phyloP scores from a whole-genome alignment of 2,329 filamentous ascomycete genomes.

The Penicillium thymicola region DNA sequence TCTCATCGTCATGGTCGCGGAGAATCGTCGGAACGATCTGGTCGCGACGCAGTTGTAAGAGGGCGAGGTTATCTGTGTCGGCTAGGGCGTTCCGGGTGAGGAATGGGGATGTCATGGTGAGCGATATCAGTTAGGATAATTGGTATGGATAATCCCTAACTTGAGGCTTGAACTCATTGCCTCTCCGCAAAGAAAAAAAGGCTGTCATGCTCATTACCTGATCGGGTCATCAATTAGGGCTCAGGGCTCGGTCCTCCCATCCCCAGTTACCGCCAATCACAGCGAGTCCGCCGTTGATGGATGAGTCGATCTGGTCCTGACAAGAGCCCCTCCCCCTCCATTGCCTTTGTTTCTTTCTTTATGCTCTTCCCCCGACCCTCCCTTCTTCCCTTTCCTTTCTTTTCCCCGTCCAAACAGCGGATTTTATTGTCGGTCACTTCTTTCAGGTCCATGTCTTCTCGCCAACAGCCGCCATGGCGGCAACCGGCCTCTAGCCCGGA shows the following conservation, averaged over 20 bases:
- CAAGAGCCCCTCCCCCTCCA: slow-evolving; percentile 24
- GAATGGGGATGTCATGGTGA: slow-evolving; percentile 65
- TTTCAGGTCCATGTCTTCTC: slow-evolving; percentile 29
- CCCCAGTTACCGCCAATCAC: slow-evolving; percentile 21
- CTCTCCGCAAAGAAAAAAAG: slow-evolving; percentile 17
- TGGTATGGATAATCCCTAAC: neutral
- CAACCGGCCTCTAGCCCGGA: slow-evolving; percentile 35
- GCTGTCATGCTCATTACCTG: slow-evolving; percentile 15
- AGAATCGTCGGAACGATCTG: slow-evolving; percentile 74
- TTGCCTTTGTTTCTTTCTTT: slow-evolving; percentile 18
- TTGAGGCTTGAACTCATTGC: neutral
- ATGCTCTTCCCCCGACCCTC: slow-evolving; percentile 25
- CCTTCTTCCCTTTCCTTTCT: slow-evolving; percentile 13
- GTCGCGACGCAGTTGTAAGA: slow-evolving; percentile 86
- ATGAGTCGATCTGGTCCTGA: slow-evolving; percentile 19
- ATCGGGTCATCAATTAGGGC: slow-evolving; percentile 23
- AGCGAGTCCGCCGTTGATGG: slow-evolving; percentile 11
- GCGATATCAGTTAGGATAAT: neutral
- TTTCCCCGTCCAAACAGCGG: slow-evolving; percentile 13
- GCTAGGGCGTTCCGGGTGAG: slow-evolving; percentile 66
- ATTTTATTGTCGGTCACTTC: slow-evolving; percentile 12
- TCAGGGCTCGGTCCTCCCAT: slow-evolving; percentile 14
- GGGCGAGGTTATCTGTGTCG: slow-evolving; percentile 65
- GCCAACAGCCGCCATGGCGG: slow-evolving; percentile 47
- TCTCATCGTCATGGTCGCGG: slow-evolving; percentile 57